phyloP scores from a whole-genome alignment of 345 rosid species.

The Populus pruinosa region DNA sequence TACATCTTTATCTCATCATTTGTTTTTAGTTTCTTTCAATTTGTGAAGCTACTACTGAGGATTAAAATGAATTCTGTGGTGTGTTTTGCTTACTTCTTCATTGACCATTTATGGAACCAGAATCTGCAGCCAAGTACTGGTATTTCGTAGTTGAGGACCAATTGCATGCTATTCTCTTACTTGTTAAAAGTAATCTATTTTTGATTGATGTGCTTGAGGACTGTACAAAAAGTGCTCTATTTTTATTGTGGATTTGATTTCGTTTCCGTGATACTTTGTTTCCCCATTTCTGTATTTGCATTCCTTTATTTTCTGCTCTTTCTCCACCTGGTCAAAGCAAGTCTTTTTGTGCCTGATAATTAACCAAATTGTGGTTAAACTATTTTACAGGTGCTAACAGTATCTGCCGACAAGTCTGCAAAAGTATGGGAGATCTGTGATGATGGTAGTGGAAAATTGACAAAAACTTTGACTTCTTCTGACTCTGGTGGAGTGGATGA shows the following conservation, averaged over 20 bases:
- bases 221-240: neutral
- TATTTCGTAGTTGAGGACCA: neutral
- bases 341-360: neutral
- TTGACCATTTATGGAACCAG: neutral
- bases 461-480: slow-evolving; percentile 60
- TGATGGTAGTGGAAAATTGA: slow-evolving; percentile 60
- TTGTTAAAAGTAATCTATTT: neutral
- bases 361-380: slow-evolving; percentile 1
- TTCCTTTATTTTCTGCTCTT: neutral
- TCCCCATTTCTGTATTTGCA: neutral
- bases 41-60: neutral
- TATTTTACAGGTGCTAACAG: slow-evolving; percentile 65
- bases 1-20: neutral
- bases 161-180: neutral
- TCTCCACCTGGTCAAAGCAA: neutral
- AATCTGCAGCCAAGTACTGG: neutral
- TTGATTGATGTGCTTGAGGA: neutral
- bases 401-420: slow-evolving; percentile 95
- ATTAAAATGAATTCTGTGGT: neutral
- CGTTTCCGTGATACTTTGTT: neutral
- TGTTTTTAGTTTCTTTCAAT: neutral
- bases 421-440: slow-evolving; percentile 89
- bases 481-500: slow-evolving; percentile 84
- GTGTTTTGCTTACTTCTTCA: neutral
- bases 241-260: neutral